Percentiles rank a stretch among this genome's conserved stretches.
Conservation (phyloP, 1,139 yeast genomes). For the Protomyces gravidus region DNA sequence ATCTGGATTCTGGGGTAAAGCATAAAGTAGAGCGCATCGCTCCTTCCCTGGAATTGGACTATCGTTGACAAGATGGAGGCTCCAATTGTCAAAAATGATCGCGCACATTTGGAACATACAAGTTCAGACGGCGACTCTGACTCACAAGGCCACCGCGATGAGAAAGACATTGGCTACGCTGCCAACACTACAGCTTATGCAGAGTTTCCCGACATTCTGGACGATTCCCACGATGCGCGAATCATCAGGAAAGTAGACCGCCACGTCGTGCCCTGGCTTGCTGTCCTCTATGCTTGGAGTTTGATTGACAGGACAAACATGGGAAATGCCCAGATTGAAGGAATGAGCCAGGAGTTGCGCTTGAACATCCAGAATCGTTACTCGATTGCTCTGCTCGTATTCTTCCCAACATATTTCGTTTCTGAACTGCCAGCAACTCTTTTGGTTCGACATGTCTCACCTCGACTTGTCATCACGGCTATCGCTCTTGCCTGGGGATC, state of each 20-base stretch:
- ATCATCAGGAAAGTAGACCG: conserved; percentile 43
- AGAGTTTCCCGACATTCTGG: conserved; percentile 1
- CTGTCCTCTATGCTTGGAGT: conserved; percentile 55
- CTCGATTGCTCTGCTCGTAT: conserved; percentile 56
- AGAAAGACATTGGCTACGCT: background rate
- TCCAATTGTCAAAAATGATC: background rate
- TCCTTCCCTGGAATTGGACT: no score
- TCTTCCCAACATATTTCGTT: conserved; percentile 63
- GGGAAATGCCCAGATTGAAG: conserved; percentile 58
- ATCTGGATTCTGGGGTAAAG: no score
- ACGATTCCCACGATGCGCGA: conserved; percentile 30
- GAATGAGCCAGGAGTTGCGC: conserved; percentile 47
- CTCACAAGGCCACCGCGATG: background rate
- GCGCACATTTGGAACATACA: background rate
- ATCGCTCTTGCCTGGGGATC: conserved; percentile 32
- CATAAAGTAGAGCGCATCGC: no score
- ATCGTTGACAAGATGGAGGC: background rate
- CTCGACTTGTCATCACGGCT: conserved; percentile 45
- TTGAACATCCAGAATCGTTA: conserved; percentile 48
- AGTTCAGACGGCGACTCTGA: background rate
- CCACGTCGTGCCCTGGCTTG: conserved; percentile 54
- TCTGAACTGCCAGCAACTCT: conserved; percentile 60
- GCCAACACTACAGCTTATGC: background rate
- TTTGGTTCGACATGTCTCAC: conserved; percentile 54
- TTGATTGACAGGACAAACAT: conserved; percentile 60